Percentiles rank a stretch among this genome's conserved stretches.
Conservation (phyloP, 2,329 filamentous ascomycete species). For the Leptographium lundbergii region DNA sequence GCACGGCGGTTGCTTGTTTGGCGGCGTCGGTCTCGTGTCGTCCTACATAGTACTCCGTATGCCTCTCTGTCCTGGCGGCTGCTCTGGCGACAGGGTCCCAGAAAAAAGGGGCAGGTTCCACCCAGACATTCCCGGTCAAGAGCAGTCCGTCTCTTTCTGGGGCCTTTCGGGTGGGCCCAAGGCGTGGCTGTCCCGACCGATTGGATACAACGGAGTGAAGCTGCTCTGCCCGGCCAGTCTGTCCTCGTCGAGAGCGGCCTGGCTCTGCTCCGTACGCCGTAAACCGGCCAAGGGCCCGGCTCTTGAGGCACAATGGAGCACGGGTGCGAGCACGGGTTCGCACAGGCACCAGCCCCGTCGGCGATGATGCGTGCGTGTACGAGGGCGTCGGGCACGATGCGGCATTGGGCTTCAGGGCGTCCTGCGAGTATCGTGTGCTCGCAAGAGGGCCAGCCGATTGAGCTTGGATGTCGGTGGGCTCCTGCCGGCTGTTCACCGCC, state of each 20-base stretch:
- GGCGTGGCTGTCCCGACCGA: conserved; percentile 4
- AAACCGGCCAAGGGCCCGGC: too few relatives aligned
- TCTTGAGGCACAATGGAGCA: too few relatives aligned
- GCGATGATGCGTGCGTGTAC: too few relatives aligned
- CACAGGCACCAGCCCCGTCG: too few relatives aligned
- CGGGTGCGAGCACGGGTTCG: too few relatives aligned
- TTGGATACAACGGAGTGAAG: conserved; percentile 2
- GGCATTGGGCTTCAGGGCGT: too few relatives aligned
- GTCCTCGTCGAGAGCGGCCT: too few relatives aligned
- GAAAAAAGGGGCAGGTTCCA: not conserved
- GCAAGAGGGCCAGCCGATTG: not conserved
- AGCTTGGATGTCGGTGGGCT: not conserved
- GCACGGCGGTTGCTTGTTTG: not conserved
- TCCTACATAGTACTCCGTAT: too few relatives aligned
- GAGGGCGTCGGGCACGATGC: too few relatives aligned
- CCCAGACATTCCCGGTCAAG: not conserved
- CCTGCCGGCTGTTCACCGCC: not conserved
- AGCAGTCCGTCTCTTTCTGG: not conserved
- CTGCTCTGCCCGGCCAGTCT: not conserved
- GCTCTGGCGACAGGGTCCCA: not conserved
- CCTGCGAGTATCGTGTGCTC: not conserved
- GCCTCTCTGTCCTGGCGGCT: too few relatives aligned
- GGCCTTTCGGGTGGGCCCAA: not conserved
- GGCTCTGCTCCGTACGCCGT: not conserved
- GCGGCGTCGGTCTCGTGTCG: too few relatives aligned